A percentile compares a stretch with the other conserved stretches of the same genome.
Conservation (phyloP, 2,329 filamentous ascomycete genomes). For the Penicillium occitanis region DNA sequence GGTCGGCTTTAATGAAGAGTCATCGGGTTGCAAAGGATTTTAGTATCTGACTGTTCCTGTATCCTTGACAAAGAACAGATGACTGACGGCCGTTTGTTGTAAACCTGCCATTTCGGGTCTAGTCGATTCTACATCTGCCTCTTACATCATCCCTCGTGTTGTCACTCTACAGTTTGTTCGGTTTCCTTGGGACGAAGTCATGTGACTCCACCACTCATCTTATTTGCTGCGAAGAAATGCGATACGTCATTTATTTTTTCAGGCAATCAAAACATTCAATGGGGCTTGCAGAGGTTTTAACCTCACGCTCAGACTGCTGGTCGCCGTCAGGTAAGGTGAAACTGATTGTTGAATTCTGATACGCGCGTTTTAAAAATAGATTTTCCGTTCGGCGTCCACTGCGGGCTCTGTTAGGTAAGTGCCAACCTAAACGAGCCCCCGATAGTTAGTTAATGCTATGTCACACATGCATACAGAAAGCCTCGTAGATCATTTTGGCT, state of each 20-base stretch:
- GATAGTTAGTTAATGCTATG: not conserved
- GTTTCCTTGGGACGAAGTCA: not conserved
- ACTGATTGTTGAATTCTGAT: not conserved
- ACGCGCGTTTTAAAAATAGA: not conserved
- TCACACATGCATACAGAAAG: not conserved
- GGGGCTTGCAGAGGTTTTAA: not conserved
- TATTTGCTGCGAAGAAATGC: not conserved
- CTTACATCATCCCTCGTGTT: slow-evolving; percentile 2
- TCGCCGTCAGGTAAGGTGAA: not conserved
- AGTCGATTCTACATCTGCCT: not conserved
- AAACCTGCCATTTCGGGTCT: slow-evolving; percentile 10
- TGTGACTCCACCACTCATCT: not conserved
- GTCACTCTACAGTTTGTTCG: not conserved
- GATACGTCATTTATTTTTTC: not conserved
- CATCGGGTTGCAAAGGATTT: not conserved
- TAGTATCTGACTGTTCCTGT: not conserved
- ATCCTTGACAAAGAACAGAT: not conserved
- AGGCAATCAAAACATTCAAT: not conserved
- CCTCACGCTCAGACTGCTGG: not conserved
- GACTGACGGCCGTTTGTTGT: not conserved
- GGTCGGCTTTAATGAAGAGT: not conserved
- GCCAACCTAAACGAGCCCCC: not conserved
- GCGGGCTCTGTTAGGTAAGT: not conserved
- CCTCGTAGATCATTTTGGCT: slow-evolving; percentile 5
- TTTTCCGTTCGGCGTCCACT: not conserved